Base-by-base conservation (phyloP, 2,329 filamentous ascomycete genomes). In the Coniochaeta hoffmannii region DNA sequence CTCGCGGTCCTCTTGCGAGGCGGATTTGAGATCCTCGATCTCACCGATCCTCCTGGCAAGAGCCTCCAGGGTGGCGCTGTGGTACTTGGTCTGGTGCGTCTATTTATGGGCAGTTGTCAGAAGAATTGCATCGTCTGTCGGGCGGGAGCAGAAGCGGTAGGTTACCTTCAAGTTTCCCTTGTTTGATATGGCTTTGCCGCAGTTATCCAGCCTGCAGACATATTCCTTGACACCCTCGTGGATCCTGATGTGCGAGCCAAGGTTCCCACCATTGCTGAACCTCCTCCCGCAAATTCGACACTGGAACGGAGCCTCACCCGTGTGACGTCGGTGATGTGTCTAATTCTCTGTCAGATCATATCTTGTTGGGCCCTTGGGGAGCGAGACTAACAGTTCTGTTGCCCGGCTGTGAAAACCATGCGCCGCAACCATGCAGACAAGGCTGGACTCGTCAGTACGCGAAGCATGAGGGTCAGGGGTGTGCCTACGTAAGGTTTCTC, bases 11-110 rank as follows among this genome's bases (percentile, higher is more conserved):
- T 73, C 70, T 35, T 85, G 78, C 0, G 80, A 75, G n/a, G 92
- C 82, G 5, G 77, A 73, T 35, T 87, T 81, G n/a, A 76, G 77
- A 54, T 86, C 80, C 34, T 74, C 71, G 56, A 86, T 75, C 35
- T 78, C 77, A 15, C 85, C 81, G 66, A 96, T 94, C 66, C 86
- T 87, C 44, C 75, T 63, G 1, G 87, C 90, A 24, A 96, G 76
- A 14, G 79, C 76, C 57, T 83, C 79, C 36, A 97, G 78, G 0
- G 88, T 87, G n/a, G 81, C 73, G 35, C 82, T 81, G 71, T 97
- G 93, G 68, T 96, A 97, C 66, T 92, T 93, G 74, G 97, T 97
- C 71, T 96, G 90, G 66, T 97, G 93, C 2, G 88, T 89, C 87
- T 90, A 57, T 56, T 60, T 51, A 55, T 2, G 15, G 44, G 22